phyloP scores from a whole-genome alignment of 345 rosid genomes.

The Lepidium aucheri region DNA sequence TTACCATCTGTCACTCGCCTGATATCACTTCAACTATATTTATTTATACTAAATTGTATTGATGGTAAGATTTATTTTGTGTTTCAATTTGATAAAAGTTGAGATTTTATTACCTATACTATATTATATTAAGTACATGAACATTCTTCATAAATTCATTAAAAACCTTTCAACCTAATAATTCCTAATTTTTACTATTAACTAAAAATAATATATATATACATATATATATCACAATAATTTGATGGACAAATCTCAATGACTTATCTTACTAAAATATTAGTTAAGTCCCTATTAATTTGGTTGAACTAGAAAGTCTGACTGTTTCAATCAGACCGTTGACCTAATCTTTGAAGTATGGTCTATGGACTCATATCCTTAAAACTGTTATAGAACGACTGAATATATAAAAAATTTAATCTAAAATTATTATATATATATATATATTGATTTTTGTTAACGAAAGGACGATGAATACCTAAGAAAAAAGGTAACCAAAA shows the following conservation, averaged over 20 bases:
- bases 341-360: background rate
- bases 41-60: no score
- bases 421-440: background rate
- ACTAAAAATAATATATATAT: no score
- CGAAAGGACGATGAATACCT: background rate
- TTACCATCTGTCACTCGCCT: no score
- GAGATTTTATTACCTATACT: background rate
- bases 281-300: no score
- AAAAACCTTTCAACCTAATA: no score
- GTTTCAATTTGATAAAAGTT: background rate
- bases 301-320: conserved; percentile 5
- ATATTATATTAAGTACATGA: background rate
- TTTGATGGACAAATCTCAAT: no score
- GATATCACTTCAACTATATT: no score
- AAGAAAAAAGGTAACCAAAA: background rate
- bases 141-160: background rate
- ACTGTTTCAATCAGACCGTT: background rate
- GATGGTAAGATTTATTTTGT: background rate
- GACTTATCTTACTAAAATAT: no score
- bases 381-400: background rate
- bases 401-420: background rate
- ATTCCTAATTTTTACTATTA: no score
- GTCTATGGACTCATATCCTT: background rate
- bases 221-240: no score
- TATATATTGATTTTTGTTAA: background rate